These are phyloP conservation scores for Rubia balearica DNA, from an alignment of 305 asterid species.

Conservation along the genomic window DNA sequence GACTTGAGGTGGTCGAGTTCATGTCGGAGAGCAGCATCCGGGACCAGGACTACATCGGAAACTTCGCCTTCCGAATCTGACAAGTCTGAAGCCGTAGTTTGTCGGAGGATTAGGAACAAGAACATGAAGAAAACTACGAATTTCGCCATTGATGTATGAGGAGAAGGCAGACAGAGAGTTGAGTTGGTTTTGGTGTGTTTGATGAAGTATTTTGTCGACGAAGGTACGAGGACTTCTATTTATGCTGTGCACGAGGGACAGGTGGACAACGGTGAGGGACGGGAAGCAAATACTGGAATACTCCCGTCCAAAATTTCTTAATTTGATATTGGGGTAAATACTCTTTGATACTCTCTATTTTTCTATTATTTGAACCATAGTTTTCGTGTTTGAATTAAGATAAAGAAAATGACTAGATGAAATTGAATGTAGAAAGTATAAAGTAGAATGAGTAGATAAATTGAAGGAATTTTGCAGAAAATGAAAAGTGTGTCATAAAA, in stretches of 20 bases:
- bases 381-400: no score
- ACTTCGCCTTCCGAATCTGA: slow-evolving; percentile 16
- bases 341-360: no score
- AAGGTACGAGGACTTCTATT: background rate
- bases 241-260: background rate
- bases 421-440: no score
- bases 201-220: background rate
- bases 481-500: no score
- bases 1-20: slow-evolving; percentile 36
- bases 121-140: slow-evolving; percentile 17
- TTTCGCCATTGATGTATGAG: slow-evolving; percentile 20
- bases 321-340: no score
- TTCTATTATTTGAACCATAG: no score
- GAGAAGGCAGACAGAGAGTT: background rate
- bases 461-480: no score
- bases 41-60: slow-evolving; percentile 9
- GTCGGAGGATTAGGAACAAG: slow-evolving; percentile 13
- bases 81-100: background rate
- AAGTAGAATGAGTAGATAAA: no score
- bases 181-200: background rate
- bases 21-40: slow-evolving; percentile 24
- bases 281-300: background rate
- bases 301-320: no score
- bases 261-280: background rate
- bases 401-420: no score